A percentile compares a stretch with the other conserved stretches of the same genome.
These are phyloP conservation scores for Climacium dendroides DNA, from an alignment of 225 moss, liverwort and hornwort species.

Conservation along the genomic window DNA sequence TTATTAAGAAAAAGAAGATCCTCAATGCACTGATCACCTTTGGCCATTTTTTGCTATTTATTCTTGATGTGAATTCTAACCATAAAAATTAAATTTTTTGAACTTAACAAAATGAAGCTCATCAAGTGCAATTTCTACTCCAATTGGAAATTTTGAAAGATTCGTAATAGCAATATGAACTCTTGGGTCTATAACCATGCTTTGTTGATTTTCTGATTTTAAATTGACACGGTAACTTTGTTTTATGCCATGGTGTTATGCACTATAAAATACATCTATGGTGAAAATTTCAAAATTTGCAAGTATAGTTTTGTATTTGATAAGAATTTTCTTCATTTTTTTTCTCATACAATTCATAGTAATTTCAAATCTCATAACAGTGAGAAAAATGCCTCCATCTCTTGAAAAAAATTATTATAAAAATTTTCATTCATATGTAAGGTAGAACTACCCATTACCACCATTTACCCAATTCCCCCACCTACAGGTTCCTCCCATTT, in stretches of 20 bases:
- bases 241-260: not conserved
- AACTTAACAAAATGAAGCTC: too few relatives aligned
- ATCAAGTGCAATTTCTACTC: not conserved
- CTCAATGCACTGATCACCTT: too few relatives aligned
- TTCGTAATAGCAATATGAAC: not conserved
- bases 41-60: too few relatives aligned
- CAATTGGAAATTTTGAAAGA: not conserved
- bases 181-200: not conserved
- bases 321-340: not conserved
- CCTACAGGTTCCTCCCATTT: too few relatives aligned
- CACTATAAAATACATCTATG: not conserved
- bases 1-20: too few relatives aligned
- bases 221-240: accelerated
- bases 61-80: too few relatives aligned
- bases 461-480: too few relatives aligned
- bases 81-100: too few relatives aligned
- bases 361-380: not conserved
- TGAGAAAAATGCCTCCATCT: not conserved
- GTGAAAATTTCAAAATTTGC: too few relatives aligned
- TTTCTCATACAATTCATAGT: not conserved
- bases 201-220: not conserved
- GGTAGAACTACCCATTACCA: too few relatives aligned
- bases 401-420: not conserved
- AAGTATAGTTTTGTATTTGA: not conserved
- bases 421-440: too few relatives aligned